Percentiles rank a stretch among this genome's conserved stretches.
phyloP scores from a whole-genome alignment of 257 asterid species.

The Capsicum rhomboideum region DNA sequence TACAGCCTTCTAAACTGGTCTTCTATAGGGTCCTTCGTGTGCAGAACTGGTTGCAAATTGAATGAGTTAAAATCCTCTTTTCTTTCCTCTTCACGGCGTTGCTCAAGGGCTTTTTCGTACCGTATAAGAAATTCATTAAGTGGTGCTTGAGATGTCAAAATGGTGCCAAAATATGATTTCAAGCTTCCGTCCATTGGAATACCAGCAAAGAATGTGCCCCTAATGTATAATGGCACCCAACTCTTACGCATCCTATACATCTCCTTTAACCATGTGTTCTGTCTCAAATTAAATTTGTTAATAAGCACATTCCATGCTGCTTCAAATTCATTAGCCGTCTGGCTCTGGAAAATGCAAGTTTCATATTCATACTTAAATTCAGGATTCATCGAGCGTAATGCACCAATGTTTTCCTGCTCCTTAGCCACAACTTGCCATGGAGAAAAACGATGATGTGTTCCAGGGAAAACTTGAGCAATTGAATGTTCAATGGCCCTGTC shows the following conservation, averaged over 20 bases:
- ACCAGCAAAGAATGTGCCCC: constrained; percentile 83
- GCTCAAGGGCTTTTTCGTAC: constrained; percentile 73
- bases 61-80: constrained; percentile 80
- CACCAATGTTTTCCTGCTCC: constrained; percentile 66
- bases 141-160: constrained; percentile 56
- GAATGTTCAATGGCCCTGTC: constrained; percentile 61
- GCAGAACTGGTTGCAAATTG: constrained; percentile 61
- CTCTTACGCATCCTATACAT: constrained; percentile 72
- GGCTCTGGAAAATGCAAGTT: constrained; percentile 65
- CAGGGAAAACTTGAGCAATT: constrained; percentile 61
- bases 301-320: constrained; percentile 74
- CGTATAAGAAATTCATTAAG: constrained; percentile 51
- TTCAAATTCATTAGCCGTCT: constrained; percentile 67
- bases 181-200: constrained; percentile 76
- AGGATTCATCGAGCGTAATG: constrained; percentile 51
- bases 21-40: constrained; percentile 92
- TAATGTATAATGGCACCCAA: constrained; percentile 73
- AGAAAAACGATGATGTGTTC: constrained; percentile 78
- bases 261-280: constrained; percentile 67
- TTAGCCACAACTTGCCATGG: constrained; percentile 63
- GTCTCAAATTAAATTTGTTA: constrained; percentile 56
- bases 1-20: constrained; percentile 85
- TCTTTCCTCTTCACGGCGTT: constrained; percentile 73
- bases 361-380: constrained; percentile 81
- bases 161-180: constrained; percentile 54